phyloP scores from a whole-genome alignment of 768 basidiomycete genomes.

The Kwoniella bestiolae region DNA sequence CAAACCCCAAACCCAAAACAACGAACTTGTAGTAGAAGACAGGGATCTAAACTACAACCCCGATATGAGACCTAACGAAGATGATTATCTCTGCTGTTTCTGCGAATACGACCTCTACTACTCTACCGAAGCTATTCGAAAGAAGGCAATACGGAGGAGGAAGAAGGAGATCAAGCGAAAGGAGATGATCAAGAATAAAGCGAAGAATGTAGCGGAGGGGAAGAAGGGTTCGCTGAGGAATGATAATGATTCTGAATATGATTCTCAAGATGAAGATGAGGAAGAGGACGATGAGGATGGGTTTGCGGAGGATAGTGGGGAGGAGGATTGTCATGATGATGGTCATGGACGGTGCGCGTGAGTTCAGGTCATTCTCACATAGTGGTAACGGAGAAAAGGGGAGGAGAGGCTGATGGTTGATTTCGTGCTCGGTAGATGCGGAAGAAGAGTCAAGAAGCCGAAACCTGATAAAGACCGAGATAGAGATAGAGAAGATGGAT shows the following conservation, averaged over 20 bases:
- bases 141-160: slow-evolving; percentile 69
- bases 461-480: slow-evolving; percentile 18
- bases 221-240: slow-evolving; percentile 31
- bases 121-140: slow-evolving; percentile 73
- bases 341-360: slow-evolving; percentile 42
- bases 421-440: neutral
- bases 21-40: neutral
- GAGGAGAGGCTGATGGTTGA: neutral
- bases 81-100: slow-evolving; percentile 93
- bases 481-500: slow-evolving; percentile 10
- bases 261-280: slow-evolving; percentile 26
- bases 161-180: slow-evolving; percentile 70
- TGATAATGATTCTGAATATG: slow-evolving; percentile 33
- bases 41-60: slow-evolving; percentile 9
- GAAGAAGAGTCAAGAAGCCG: slow-evolving; percentile 14
- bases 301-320: slow-evolving; percentile 9
- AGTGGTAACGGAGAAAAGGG: too few species aligned
- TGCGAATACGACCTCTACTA: slow-evolving; percentile 94
- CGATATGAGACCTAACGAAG: slow-evolving; percentile 59
- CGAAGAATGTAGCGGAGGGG: slow-evolving; percentile 52
- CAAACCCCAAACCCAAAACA: neutral
- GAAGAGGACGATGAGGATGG: slow-evolving; percentile 14
- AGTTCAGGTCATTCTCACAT: slow-evolving; percentile 1
- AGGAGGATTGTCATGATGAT: slow-evolving; percentile 18
- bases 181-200: slow-evolving; percentile 42